Base-by-base conservation (phyloP, 441 rosid genomes). In the Syzygium malaccense region DNA sequence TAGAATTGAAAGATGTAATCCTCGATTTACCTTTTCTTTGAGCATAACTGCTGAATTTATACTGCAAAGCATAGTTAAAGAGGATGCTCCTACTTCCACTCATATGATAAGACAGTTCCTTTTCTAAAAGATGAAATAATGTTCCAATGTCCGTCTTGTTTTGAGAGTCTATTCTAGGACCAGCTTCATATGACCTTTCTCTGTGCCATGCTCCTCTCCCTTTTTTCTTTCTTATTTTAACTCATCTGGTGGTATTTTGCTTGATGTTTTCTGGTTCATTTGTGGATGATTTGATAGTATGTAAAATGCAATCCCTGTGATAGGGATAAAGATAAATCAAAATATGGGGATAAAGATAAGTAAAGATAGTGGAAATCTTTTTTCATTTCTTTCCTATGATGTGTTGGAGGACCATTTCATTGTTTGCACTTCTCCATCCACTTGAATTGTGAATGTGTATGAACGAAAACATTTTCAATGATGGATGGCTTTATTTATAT, bases 1-100 rank as follows among this genome's bases (percentile, higher is more conserved):
- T 98, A 75, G 95, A 95, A 93, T 93, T 98, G 95, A 96, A 95
- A 93, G 96, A 98, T 87, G 99, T 97, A 97, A 92, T 90, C 90
- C 89, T 88, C 45, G 91, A 56, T 89, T 89, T 60, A 53, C 87
- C 84, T 85, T 49, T 54, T 13, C 57, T 48, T 49, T 57, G 64
- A 32, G 9, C 83, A 86, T 41, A 78, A 60, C 33, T 23, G 83
- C 83, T 6, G 1, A 41, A 75, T 75, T 75, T 75, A 75, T 41
- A 12, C 51, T 2, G 53, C n/a, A 41, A 75, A 75, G 51, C 53
- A 75, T 75, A 41, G 83, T 75, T 75, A 75, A 75, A 75, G 83
- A 75, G 53, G 17, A 75, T 75, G 25, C 83, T 19, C 28, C 28
- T 75, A 2, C 83, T 41, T 75, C 83, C 53, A 41, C 83, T 75